phyloP scores from a whole-genome alignment of 2,329 filamentous ascomycete species.

The Fusarium sambucinum region DNA sequence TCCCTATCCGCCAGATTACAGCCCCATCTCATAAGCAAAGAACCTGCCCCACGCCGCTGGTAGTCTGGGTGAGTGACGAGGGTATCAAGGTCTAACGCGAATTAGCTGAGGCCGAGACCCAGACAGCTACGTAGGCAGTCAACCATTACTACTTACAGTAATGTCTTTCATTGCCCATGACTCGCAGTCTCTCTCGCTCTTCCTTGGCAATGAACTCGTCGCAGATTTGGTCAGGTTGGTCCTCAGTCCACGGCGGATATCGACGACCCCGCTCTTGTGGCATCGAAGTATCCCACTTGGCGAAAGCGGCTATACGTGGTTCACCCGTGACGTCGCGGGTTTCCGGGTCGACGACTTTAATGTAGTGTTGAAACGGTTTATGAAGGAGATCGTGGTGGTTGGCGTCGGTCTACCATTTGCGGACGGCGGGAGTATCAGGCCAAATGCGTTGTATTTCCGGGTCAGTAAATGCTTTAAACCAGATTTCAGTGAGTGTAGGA shows the following conservation, averaged over 20 bases:
- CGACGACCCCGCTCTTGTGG: conserved; percentile 29
- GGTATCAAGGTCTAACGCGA: conserved; percentile 43
- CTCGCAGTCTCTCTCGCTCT: conserved; percentile 28
- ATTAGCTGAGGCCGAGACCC: neutral
- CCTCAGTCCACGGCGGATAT: conserved; percentile 34
- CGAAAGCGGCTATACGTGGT: conserved; percentile 33
- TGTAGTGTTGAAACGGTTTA: conserved; percentile 37
- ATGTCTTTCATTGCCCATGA: conserved; percentile 34
- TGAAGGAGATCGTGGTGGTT: conserved; percentile 27
- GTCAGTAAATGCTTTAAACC: conserved; percentile 37
- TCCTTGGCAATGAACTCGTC: conserved; percentile 31
- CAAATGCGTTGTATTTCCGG: conserved; percentile 24
- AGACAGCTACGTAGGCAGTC: neutral
- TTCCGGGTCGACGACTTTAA: conserved; percentile 34
- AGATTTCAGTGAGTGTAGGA: conserved; percentile 24
- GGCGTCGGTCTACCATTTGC: conserved; percentile 37
- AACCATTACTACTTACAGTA: conserved; percentile 25
- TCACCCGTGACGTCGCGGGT: conserved; percentile 16
- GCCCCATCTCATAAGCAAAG: conserved; percentile 44
- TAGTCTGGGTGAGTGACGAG: conserved; percentile 46
- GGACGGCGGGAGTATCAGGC: conserved; percentile 37
- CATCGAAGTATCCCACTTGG: conserved; percentile 37
- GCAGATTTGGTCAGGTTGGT: conserved; percentile 30
- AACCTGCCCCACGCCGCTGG: conserved; percentile 43
- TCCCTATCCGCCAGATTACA: conserved; percentile 43